Conservation (phyloP, 495 filamentous ascomycete species). For the Xylaria nigripes region DNA sequence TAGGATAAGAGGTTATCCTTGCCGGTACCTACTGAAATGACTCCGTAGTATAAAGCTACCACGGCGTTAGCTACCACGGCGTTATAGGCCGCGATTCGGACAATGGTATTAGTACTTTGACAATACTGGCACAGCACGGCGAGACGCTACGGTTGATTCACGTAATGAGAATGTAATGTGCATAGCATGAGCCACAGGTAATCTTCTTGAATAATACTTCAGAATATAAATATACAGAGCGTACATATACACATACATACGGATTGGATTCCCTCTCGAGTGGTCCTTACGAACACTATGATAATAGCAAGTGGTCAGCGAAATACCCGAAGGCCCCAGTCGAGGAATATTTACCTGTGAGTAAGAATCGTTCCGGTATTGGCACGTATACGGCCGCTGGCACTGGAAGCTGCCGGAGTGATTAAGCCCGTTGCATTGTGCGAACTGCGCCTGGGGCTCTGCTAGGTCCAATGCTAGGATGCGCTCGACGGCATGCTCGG, state of each 20-base stretch:
- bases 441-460: slow-evolving; percentile 15
- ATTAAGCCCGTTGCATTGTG: slow-evolving; percentile 39
- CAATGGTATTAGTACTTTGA: too few species aligned
- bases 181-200: too few species aligned
- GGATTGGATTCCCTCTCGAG: neutral
- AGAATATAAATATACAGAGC: too few species aligned
- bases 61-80: too few species aligned
- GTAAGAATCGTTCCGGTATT: slow-evolving; percentile 29
- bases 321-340: neutral
- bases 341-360: slow-evolving; percentile 20
- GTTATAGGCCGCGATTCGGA: too few species aligned
- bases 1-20: too few species aligned
- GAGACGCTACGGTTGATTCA: too few species aligned
- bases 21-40: too few species aligned
- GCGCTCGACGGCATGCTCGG: slow-evolving; percentile 42
- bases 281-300: slow-evolving; percentile 5
- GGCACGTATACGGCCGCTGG: slow-evolving; percentile 27
- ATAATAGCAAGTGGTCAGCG: neutral
- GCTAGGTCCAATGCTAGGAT: slow-evolving; percentile 35
- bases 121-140: too few species aligned
- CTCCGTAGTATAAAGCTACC: neutral
- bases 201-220: too few species aligned
- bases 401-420: slow-evolving; percentile 34
- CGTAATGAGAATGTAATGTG: too few species aligned
- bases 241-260: too few species aligned